Evolutionary conservation across 2,329 filamentous ascomycete genomes (phyloP).

Genomic region (Penicillium sp.): DNA sequence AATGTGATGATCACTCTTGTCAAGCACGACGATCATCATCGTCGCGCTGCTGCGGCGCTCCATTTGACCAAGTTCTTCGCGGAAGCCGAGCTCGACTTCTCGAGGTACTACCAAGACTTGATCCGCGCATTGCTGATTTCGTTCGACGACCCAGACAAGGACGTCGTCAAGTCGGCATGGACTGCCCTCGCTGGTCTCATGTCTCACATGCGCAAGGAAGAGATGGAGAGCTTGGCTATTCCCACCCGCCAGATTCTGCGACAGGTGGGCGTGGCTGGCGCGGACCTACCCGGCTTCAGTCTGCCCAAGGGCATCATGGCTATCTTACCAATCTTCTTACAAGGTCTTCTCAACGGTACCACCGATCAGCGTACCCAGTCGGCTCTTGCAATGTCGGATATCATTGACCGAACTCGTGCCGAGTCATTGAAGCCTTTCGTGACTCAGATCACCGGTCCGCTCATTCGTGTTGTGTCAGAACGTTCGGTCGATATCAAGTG

Average conservation of each 20-base stretch:
- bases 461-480: constrained; percentile 97
- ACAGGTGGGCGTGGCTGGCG: constrained; percentile 82
- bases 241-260: constrained; percentile 83
- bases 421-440: constrained; percentile 90
- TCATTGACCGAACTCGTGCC: constrained; percentile 87
- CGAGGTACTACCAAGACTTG: constrained; percentile 92
- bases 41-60: constrained; percentile 71
- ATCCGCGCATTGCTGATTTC: constrained; percentile 86
- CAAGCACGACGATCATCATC: constrained; percentile 89
- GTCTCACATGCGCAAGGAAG: constrained; percentile 87
- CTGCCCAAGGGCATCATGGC: constrained; percentile 97
- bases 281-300: constrained; percentile 79
- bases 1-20: constrained; percentile 82
- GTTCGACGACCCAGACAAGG: constrained; percentile 80
- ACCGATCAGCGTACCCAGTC: constrained; percentile 88
- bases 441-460: constrained; percentile 92
- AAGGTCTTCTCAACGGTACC: constrained; percentile 95
- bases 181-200: constrained; percentile 81
- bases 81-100: constrained; percentile 79
- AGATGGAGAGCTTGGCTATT: constrained; percentile 89
- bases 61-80: constrained; percentile 87
- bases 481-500: constrained; percentile 90
- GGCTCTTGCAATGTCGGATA: constrained; percentile 89
- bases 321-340: constrained; percentile 92
- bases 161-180: constrained; percentile 89